phyloP scores from a whole-genome alignment of 352 stramenopile genomes.

The Elongisporangium prolatum region DNA sequence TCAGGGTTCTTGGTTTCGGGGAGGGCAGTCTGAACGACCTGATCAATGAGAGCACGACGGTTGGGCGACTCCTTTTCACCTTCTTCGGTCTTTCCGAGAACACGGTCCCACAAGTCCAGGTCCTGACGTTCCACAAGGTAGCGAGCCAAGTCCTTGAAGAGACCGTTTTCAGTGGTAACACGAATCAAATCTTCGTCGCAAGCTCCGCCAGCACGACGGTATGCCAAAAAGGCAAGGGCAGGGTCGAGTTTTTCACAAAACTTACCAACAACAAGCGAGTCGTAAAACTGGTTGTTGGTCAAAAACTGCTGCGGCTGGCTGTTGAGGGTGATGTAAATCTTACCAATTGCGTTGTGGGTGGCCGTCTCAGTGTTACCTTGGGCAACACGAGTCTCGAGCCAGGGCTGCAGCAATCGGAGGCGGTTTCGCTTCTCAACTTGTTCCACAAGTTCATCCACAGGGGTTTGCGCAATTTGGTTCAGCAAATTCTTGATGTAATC shows the following conservation, averaged over 20 bases:
- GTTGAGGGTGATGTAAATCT: constrained; percentile 99
- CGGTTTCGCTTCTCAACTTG: constrained; percentile 99
- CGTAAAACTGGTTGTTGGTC: constrained; percentile 99
- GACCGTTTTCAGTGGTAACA: constrained; percentile 97
- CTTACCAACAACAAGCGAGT: constrained; percentile 97
- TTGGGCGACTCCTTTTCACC: constrained; percentile 89
- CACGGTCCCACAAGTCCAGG: constrained; percentile 98
- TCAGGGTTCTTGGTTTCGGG: constrained; percentile 98
- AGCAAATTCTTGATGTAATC: constrained; percentile 99
- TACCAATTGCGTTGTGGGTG: constrained; percentile 99
- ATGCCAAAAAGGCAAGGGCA: constrained; percentile 98
- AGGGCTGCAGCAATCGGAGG: constrained; percentile 97
- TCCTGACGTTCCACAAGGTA: constrained; percentile 99
- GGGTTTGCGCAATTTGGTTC: constrained; percentile 94
- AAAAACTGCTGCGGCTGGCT: constrained; percentile 99
- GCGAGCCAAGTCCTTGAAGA: constrained; percentile 99
- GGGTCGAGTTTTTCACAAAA: constrained; percentile 99
- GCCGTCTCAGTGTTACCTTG: constrained; percentile 98
- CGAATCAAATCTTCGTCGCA: constrained; percentile 99
- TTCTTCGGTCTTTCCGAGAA: constrained; percentile 91
- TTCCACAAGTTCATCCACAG: constrained; percentile 98
- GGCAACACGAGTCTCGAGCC: constrained; percentile 98
- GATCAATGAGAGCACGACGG: constrained; percentile 96
- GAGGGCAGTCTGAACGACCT: constrained; percentile 99
- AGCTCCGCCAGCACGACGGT: constrained; percentile 97